phyloP scores from a whole-genome alignment of 2,329 filamentous ascomycete species.

The Leptographium radiaticola region DNA sequence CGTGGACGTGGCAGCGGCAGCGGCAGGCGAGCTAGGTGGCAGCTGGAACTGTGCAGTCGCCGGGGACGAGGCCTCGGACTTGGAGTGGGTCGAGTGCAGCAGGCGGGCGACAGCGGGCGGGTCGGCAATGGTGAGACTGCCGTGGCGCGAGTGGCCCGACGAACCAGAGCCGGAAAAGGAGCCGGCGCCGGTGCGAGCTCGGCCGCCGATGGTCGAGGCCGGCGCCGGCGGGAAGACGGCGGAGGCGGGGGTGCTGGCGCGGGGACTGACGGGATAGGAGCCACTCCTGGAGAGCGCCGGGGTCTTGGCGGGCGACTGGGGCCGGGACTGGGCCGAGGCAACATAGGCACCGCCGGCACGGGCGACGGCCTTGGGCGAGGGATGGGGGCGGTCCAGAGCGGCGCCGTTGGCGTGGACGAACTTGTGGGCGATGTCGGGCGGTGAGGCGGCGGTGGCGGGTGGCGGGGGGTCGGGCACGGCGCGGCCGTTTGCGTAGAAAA shows the following conservation, averaged over 20 bases:
- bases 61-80: conserved; percentile 8
- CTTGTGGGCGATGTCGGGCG: conserved; percentile 34
- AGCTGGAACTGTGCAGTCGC: background rate
- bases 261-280: background rate
- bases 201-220: background rate
- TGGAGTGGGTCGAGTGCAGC: conserved; percentile 4
- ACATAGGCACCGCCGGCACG: background rate
- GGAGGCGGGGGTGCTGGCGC: background rate
- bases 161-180: background rate
- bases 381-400: conserved; percentile 13
- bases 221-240: background rate
- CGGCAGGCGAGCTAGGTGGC: background rate
- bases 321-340: conserved; percentile 21
- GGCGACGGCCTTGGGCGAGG: background rate
- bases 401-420: conserved; percentile 66
- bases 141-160: conserved; percentile 24
- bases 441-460: background rate
- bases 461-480: conserved; percentile 20
- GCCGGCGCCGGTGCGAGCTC: conserved; percentile 3
- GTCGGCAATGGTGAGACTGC: conserved; percentile 20
- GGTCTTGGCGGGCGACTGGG: conserved; percentile 38
- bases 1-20: background rate
- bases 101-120: conserved; percentile 8
- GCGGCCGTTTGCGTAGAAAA: conserved; percentile 43
- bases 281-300: conserved; percentile 2